Base-by-base conservation (phyloP, 805 yeast species). In the Pichia thaimueangensis region DNA sequence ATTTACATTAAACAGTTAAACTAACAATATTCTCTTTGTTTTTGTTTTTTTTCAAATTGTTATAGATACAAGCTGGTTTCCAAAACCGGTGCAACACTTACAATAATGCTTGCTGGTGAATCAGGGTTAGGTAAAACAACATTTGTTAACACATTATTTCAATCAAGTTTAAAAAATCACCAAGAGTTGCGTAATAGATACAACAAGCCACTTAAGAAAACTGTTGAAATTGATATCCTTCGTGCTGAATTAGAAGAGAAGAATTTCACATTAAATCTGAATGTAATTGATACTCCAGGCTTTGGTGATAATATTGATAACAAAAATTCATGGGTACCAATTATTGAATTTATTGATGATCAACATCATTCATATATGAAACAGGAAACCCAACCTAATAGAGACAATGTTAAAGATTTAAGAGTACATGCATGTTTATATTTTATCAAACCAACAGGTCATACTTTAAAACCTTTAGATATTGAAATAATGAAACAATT, bases 121-220 rank as follows among this genome's bases (percentile, higher is more conserved):
- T 78, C 89, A 37, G 96, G 96, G 6, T 67, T 87, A 39, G 97
- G 97, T 47, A 86, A 88, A 62, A 82, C 94, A n/a, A 88, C 96
- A 0, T 87, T 87, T 52, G 70, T 88, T 60, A 86, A 86, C 64
- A 86, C 95, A 2, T 63, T 88, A 45, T 86, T 89, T 63, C 93
- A 86, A 62, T 75, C 88, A 2, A 64, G 77, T 22, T 66, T 85
- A 55, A 82, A 83, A 56, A 74, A 72, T 43, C 75, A 75, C 59
- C 70, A 75, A 37, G 75, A 73, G 45, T 69, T 71, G 21, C 71
- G 73, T 47, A 74, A 73, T 49, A 61, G 83, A 66, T 68, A 73
- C 64, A 77, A 71, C 56, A 73, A 74, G 55, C 80, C 80, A 40
- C 67, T 76, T 47, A 79, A 72, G 54, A 73, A 79, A 54, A 85